phyloP scores from a whole-genome alignment of 225 moss, liverwort and hornwort genomes.

The Marchantia paleacea region DNA sequence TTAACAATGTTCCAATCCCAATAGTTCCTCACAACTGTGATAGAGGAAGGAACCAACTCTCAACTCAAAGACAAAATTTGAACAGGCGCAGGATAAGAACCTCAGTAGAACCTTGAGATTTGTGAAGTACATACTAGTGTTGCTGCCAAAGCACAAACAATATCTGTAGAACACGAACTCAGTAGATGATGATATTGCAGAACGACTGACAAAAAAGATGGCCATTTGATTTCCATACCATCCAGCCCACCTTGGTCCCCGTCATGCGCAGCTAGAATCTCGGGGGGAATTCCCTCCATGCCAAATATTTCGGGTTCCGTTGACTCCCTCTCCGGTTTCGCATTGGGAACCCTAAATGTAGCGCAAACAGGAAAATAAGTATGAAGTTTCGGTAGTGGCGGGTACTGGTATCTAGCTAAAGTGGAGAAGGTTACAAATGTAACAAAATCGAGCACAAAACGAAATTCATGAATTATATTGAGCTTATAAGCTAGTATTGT shows the following conservation, averaged over 20 bases:
- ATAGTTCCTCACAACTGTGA: not conserved
- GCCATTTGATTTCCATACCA: slow-evolving; percentile 48
- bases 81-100: slow-evolving; percentile 22
- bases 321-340: slow-evolving; percentile 90
- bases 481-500: too few species aligned
- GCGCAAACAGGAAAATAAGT: not conserved
- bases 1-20: not conserved
- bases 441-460: too few species aligned
- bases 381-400: not conserved
- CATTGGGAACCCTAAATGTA: slow-evolving; percentile 77
- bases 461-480: too few species aligned
- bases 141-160: slow-evolving; percentile 17
- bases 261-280: slow-evolving; percentile 81
- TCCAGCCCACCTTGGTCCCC: slow-evolving; percentile 60
- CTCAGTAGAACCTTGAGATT: slow-evolving; percentile 17
- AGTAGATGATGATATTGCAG: slow-evolving; percentile 1
- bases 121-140: slow-evolving; percentile 19
- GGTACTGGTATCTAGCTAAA: too few species aligned
- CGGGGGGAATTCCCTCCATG: slow-evolving; percentile 96
- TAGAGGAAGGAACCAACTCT: not conserved
- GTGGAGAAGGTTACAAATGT: too few species aligned
- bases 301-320: slow-evolving; percentile 94
- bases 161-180: slow-evolving; percentile 8
- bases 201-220: slow-evolving; percentile 3
- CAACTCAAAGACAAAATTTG: slow-evolving; percentile 1